A percentile compares a stretch with the other conserved stretches of the same genome.
Conservation (phyloP, 176 grass and related monocot species). For the Secale cereale region DNA sequence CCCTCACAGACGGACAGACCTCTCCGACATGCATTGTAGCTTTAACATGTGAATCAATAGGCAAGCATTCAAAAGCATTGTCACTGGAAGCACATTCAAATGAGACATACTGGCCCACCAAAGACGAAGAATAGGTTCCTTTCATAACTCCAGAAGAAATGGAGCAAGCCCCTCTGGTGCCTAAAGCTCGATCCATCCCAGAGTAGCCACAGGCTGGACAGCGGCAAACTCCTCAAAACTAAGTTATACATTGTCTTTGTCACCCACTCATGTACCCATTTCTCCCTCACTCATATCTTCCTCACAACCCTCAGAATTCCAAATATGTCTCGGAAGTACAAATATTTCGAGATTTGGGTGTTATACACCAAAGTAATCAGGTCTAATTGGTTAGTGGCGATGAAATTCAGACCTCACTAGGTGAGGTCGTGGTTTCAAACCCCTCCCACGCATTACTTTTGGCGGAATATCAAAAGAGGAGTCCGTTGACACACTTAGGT, state of each 20-base stretch:
- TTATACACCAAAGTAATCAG: not conserved
- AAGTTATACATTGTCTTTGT: too few species aligned
- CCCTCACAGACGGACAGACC: not conserved
- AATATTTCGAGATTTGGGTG: not conserved
- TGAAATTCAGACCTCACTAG: not conserved
- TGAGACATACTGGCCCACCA: not conserved
- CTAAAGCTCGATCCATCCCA: too few species aligned
- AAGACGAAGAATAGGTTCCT: not conserved
- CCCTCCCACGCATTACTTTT: not conserved
- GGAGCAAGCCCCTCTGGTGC: too few species aligned
- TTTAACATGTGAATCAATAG: not conserved
- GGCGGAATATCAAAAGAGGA: not conserved
- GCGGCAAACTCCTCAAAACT: too few species aligned
- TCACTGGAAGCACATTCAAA: not conserved
- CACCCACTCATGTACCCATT: not conserved
- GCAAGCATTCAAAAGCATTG: slow-evolving; percentile 1
- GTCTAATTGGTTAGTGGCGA: not conserved
- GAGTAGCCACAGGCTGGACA: too few species aligned
- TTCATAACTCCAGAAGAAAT: too few species aligned
- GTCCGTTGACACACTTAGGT: not conserved
- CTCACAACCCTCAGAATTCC: not conserved
- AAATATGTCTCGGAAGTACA: too few species aligned
- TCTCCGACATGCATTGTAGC: not conserved
- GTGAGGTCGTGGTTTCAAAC: not conserved
- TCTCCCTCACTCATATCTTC: not conserved